phyloP scores from a whole-genome alignment of 2,329 filamentous ascomycete species.

The Ophiosphaerella narmari region DNA sequence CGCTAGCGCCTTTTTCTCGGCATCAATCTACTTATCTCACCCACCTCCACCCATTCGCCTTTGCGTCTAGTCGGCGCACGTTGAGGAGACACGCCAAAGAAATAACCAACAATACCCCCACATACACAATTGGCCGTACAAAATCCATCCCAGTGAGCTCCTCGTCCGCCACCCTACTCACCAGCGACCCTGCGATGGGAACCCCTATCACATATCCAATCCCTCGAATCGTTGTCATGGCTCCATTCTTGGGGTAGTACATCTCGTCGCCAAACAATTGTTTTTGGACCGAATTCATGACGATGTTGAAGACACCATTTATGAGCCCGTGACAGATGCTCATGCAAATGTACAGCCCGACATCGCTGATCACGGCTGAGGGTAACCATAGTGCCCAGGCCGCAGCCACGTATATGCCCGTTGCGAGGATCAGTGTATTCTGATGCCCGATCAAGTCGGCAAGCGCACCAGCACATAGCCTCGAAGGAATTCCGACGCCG shows the following conservation, averaged over 20 bases:
- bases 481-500: constrained; percentile 52
- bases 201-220: constrained; percentile 23
- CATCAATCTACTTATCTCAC: constrained; percentile 11
- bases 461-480: constrained; percentile 52
- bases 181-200: constrained; percentile 25
- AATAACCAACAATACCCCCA: constrained; percentile 12
- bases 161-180: constrained; percentile 13
- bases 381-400: constrained; percentile 26
- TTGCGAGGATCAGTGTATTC: constrained; percentile 53
- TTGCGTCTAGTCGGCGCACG: constrained; percentile 19
- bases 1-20: neutral
- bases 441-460: constrained; percentile 55
- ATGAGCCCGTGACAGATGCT: constrained; percentile 24
- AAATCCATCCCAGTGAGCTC: constrained; percentile 17
- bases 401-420: constrained; percentile 13
- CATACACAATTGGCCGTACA: constrained; percentile 18
- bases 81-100: constrained; percentile 12
- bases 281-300: constrained; percentile 24
- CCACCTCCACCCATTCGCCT: constrained; percentile 21
- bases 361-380: constrained; percentile 11
- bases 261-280: constrained; percentile 25
- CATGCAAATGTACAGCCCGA: constrained; percentile 22
- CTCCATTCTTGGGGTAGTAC: constrained; percentile 27
- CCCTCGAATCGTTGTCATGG: constrained; percentile 22
- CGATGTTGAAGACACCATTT: constrained; percentile 19